A percentile compares a stretch with the other conserved stretches of the same genome.
Conservation (phyloP, 805 yeast genomes). For the Blastobotrys robertii region DNA sequence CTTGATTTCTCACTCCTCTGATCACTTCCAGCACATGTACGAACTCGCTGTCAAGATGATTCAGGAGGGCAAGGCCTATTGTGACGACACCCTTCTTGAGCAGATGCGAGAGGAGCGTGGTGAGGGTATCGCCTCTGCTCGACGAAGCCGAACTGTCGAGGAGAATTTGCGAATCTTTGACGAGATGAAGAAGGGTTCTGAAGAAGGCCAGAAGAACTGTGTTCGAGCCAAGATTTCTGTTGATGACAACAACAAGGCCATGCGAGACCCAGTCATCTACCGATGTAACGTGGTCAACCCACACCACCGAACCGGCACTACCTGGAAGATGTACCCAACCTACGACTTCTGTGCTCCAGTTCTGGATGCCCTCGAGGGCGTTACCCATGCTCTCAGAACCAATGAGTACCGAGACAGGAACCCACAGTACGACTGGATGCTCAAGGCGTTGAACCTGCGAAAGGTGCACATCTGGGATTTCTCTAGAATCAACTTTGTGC, state of each 20-base stretch:
- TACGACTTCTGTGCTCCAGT: slow-evolving; percentile 98
- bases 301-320: slow-evolving; percentile 89
- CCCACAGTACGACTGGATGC: slow-evolving; percentile 96
- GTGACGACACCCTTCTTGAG: slow-evolving; percentile 93
- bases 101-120: slow-evolving; percentile 97
- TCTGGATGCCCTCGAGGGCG: slow-evolving; percentile 93
- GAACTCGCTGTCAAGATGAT: slow-evolving; percentile 77
- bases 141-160: slow-evolving; percentile 89
- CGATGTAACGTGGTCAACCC: slow-evolving; percentile 89
- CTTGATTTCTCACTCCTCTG: slow-evolving; percentile 77
- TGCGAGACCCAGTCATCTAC: slow-evolving; percentile 97
- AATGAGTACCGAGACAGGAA: slow-evolving; percentile 98
- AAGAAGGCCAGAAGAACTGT: slow-evolving; percentile 84
- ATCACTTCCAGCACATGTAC: slow-evolving; percentile 88
- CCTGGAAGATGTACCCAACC: slow-evolving; percentile 96
- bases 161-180: slow-evolving; percentile 82
- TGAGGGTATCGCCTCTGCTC: slow-evolving; percentile 87
- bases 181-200: slow-evolving; percentile 92
- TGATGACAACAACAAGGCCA: slow-evolving; percentile 82
- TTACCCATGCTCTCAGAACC: slow-evolving; percentile 95
- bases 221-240: slow-evolving; percentile 94
- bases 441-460: slow-evolving; percentile 69
- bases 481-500: slow-evolving; percentile 91
- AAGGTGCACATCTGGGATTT: slow-evolving; percentile 97
- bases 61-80: slow-evolving; percentile 92